Evolutionary conservation across 2,329 filamentous ascomycete genomes (phyloP).

Genomic region (Decorospora gaudefroyi): DNA sequence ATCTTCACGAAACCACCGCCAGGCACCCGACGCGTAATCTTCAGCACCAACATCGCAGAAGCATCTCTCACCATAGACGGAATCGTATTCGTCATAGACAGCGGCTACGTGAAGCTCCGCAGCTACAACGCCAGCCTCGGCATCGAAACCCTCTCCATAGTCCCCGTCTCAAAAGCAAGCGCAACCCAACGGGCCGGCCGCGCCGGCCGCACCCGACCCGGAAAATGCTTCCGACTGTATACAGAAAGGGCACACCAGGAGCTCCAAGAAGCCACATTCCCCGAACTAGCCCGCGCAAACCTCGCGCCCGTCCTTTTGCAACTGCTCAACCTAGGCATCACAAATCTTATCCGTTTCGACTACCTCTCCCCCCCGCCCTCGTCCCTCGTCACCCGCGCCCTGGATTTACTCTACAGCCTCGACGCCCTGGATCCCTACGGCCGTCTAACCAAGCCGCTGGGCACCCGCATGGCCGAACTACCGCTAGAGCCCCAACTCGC

Average conservation of each 20-base stretch:
- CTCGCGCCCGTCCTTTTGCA: slow-evolving; percentile 86
- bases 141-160: slow-evolving; percentile 83
- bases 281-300: slow-evolving; percentile 91
- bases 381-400: slow-evolving; percentile 79
- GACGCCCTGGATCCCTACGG: slow-evolving; percentile 88
- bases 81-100: slow-evolving; percentile 88
- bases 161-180: slow-evolving; percentile 84
- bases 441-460: slow-evolving; percentile 86
- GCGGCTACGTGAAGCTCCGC: slow-evolving; percentile 86
- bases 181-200: slow-evolving; percentile 90
- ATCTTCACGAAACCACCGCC: slow-evolving; percentile 84
- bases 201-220: slow-evolving; percentile 84
- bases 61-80: slow-evolving; percentile 92
- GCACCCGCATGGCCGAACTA: slow-evolving; percentile 87
- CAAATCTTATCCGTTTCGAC: slow-evolving; percentile 89
- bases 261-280: slow-evolving; percentile 74
- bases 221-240: slow-evolving; percentile 93
- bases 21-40: slow-evolving; percentile 85
- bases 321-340: slow-evolving; percentile 91
- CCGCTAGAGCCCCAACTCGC: slow-evolving; percentile 96
- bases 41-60: slow-evolving; percentile 95
- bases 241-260: slow-evolving; percentile 72
- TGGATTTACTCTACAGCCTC: slow-evolving; percentile 85
- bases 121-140: slow-evolving; percentile 82
- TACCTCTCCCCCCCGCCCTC: slow-evolving; percentile 86